Evolutionary conservation across 345 rosid genomes (phyloP).

Genomic region (Physaria fendleri): DNA sequence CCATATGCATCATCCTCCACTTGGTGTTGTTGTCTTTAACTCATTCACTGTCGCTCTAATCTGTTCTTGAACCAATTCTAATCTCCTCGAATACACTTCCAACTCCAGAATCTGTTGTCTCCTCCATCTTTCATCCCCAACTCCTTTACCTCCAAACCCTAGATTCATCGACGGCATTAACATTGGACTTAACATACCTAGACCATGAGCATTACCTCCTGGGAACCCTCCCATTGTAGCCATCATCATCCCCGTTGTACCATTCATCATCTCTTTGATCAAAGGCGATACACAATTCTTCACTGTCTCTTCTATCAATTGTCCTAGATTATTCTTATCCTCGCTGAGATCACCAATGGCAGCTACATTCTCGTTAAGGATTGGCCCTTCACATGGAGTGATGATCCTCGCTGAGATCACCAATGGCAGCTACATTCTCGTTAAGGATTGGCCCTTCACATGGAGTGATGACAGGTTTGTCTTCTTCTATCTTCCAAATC

Average conservation of each 20-base stretch:
- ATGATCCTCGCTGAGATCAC: constrained; percentile 28
- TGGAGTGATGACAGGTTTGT: neutral
- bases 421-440: constrained; percentile 22
- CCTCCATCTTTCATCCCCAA: constrained; percentile 85
- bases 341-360: constrained; percentile 9
- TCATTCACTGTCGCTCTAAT: constrained; percentile 72
- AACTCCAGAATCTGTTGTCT: constrained; percentile 91
- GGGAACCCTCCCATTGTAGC: constrained; percentile 28
- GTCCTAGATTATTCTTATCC: constrained; percentile 19
- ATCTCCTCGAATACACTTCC: constrained; percentile 81
- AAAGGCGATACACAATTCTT: constrained; percentile 71
- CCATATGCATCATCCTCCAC: constrained; percentile 43
- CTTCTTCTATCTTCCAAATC: no score
- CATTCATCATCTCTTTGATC: constrained; percentile 61
- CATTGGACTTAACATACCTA: constrained; percentile 24
- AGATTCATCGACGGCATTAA: constrained; percentile 19
- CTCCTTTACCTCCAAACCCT: constrained; percentile 35
- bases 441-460: constrained; percentile 28
- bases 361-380: constrained; percentile 26
- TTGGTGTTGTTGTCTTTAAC: constrained; percentile 37
- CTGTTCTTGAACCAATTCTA: constrained; percentile 92
- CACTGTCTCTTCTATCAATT: constrained; percentile 68
- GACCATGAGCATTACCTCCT: constrained; percentile 30
- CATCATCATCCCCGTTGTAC: constrained; percentile 30
- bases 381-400: constrained; percentile 20